Conservation (phyloP, 768 basidiomycete species). For the Rhizopogon vulgaris region DNA sequence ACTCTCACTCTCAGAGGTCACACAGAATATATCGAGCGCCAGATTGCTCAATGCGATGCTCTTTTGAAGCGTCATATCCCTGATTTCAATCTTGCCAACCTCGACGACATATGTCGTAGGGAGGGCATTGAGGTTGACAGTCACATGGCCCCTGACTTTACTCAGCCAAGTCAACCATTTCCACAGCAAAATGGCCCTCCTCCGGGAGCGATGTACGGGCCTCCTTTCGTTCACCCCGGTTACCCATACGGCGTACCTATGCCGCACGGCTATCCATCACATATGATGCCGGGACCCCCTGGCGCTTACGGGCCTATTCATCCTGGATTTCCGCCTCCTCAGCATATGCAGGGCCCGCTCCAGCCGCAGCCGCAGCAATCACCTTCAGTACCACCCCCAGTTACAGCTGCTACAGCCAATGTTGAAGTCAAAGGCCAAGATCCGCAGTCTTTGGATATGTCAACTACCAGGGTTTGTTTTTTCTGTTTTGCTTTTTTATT, state of each 20-base stretch:
- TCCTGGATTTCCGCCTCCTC: slow-evolving; percentile 51
- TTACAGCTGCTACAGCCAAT: slow-evolving; percentile 13
- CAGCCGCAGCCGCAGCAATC: slow-evolving; percentile 33
- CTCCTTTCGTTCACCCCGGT: slow-evolving; percentile 34
- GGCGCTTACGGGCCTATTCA: slow-evolving; percentile 50
- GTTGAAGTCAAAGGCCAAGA: slow-evolving; percentile 65
- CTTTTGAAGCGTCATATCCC: slow-evolving; percentile 71
- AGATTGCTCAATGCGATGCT: slow-evolving; percentile 71
- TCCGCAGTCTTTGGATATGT: slow-evolving; percentile 75
- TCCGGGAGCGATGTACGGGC: slow-evolving; percentile 26
- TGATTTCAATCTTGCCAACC: slow-evolving; percentile 56
- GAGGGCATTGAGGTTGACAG: slow-evolving; percentile 57
- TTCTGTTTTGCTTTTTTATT: background rate
- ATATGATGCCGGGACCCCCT: slow-evolving; percentile 35
- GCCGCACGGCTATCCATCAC: slow-evolving; percentile 39
- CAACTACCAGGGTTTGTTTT: slow-evolving; percentile 49
- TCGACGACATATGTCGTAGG: slow-evolving; percentile 59
- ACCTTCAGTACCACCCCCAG: slow-evolving; percentile 18
- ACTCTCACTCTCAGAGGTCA: slow-evolving; percentile 81
- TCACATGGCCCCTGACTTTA: slow-evolving; percentile 20
- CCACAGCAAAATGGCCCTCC: slow-evolving; percentile 19
- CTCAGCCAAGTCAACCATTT: slow-evolving; percentile 29
- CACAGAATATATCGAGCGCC: slow-evolving; percentile 75
- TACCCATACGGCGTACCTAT: slow-evolving; percentile 38
- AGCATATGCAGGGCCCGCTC: slow-evolving; percentile 28